A percentile compares a stretch with the other conserved stretches of the same genome.
These are phyloP conservation scores for Coemansia sp. DNA, from an alignment of 192 early-diverging fungal genomes.

Conservation along the genomic window DNA sequence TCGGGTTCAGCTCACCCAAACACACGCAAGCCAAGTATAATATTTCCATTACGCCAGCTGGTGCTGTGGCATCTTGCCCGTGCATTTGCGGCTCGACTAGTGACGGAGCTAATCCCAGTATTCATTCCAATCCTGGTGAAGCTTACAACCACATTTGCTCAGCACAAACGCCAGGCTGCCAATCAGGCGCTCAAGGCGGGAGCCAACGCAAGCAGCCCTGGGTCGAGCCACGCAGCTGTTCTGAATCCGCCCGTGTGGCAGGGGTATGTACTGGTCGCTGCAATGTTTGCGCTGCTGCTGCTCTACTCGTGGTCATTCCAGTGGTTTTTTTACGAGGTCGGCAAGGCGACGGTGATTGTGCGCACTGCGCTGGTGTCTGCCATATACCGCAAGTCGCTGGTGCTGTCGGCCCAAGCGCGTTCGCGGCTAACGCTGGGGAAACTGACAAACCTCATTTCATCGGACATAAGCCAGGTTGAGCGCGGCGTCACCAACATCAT, in stretches of 20 bases:
- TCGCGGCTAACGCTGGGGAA: slow-evolving; percentile 33
- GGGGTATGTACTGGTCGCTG: slow-evolving; percentile 40
- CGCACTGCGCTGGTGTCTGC: slow-evolving; percentile 55
- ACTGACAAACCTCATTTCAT: slow-evolving; percentile 39
- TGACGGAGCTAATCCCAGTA: slow-evolving; percentile 40
- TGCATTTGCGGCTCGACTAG: slow-evolving; percentile 28
- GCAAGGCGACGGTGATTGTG: slow-evolving; percentile 32
- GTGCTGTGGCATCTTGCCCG: slow-evolving; percentile 19
- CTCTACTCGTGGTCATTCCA: slow-evolving; percentile 52
- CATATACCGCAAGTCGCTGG: slow-evolving; percentile 60
- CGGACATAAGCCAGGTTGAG: slow-evolving; percentile 51
- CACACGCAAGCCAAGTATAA: neutral
- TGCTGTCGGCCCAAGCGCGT: slow-evolving; percentile 51
- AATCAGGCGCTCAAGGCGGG: slow-evolving; percentile 5
- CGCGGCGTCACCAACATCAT: slow-evolving; percentile 37
- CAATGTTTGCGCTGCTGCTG: slow-evolving; percentile 49
- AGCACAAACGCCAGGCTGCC: slow-evolving; percentile 34
- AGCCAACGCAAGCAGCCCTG: neutral
- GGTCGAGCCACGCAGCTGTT: neutral
- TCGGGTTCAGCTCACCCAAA: neutral
- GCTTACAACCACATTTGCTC: slow-evolving; percentile 36
- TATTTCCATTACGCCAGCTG: slow-evolving; percentile 18
- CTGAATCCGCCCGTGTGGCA: slow-evolving; percentile 41
- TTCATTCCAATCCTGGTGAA: slow-evolving; percentile 44
- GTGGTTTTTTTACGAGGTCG: slow-evolving; percentile 49